Conservation (phyloP, 2,329 filamentous ascomycete genomes). For the Amauroascus verrucosus region DNA sequence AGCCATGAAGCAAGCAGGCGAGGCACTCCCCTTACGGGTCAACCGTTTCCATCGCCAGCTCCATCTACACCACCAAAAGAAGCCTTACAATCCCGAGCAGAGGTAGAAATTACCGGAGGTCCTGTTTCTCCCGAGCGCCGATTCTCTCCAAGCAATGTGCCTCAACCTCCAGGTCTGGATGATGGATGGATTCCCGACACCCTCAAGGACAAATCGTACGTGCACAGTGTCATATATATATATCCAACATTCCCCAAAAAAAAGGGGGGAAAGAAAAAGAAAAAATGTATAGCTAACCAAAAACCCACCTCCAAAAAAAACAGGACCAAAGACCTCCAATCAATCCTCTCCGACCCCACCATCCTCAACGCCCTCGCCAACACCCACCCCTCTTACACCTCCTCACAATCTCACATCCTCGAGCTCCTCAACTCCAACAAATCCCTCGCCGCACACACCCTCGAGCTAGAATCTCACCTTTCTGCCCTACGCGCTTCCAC, state of each 20-base stretch:
- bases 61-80: constrained; percentile 25
- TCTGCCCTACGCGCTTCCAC: constrained; percentile 51
- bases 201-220: constrained; percentile 73
- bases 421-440: constrained; percentile 61
- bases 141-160: constrained; percentile 17
- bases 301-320: constrained; percentile 2
- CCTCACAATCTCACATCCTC: constrained; percentile 55
- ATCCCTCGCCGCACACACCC: constrained; percentile 47
- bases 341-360: constrained; percentile 59
- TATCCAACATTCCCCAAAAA: too few species aligned
- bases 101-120: constrained; percentile 12
- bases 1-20: constrained; percentile 59
- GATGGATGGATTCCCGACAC: constrained; percentile 64
- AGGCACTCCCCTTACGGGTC: constrained; percentile 49
- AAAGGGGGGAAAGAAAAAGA: too few species aligned
- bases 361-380: constrained; percentile 68
- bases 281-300: constrained; percentile 3
- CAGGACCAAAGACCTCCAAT: constrained; percentile 49
- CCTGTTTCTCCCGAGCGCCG: constrained; percentile 14
- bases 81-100: constrained; percentile 17
- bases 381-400: constrained; percentile 59
- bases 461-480: constrained; percentile 40
- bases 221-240: too few species aligned
- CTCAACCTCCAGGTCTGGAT: constrained; percentile 39
- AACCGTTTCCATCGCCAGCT: constrained; percentile 37